Base-by-base conservation (phyloP, 1,284 basidiomycete species). In the Naganishia sp. region DNA sequence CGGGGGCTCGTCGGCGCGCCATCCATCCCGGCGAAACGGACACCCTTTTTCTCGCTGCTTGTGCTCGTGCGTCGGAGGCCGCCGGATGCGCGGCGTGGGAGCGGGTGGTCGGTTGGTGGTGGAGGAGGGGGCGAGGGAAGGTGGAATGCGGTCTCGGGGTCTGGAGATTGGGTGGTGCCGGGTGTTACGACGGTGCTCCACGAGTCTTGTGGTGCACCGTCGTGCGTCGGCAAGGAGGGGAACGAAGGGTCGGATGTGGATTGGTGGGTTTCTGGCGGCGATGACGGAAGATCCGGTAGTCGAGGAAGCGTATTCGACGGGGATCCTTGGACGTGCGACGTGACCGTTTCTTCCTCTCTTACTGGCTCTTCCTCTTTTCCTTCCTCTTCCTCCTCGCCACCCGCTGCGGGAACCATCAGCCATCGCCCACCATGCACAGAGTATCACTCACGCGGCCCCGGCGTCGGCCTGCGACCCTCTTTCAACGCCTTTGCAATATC, bases 181-280 rank as follows among this genome's bases (percentile, higher is more conserved):
- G 79, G 77, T 0, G 79, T 79, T 6, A 76, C 79, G 18, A 74
- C 74, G 0, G 77, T 78, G 15, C 73, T 75, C 78, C 78, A 79
- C 1, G 73, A 69, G 52, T 68, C 74, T 25, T 45, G 46, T 6
- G 60, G 42, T 3, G 67, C 57, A n/a, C 60, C 51, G 28, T 65
- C 52, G 10, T 46, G 52, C 13, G 32, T 21, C 6, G 41, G 6
- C 15, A 58, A 57, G 17, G 42, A 31, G 23, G 47, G n/a, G 9
- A 42, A 28, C 25, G 51, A 9, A 32, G 42, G 21, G 7, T 35
- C 15, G 15, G 50, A 39, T 23, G 42, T 35, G 35, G 52, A 6
- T 52, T 9, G 39, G 6, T 23, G 54, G 18, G 5, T 21, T 39
- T 39, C 35, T 10, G 35, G 35, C 35, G 7, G 35, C 13, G 35